A percentile compares a stretch with the other conserved stretches of the same genome.
These are phyloP conservation scores for Mortierella sp. DNA, from an alignment of 371 early-diverging fungal species.

Conservation along the genomic window DNA sequence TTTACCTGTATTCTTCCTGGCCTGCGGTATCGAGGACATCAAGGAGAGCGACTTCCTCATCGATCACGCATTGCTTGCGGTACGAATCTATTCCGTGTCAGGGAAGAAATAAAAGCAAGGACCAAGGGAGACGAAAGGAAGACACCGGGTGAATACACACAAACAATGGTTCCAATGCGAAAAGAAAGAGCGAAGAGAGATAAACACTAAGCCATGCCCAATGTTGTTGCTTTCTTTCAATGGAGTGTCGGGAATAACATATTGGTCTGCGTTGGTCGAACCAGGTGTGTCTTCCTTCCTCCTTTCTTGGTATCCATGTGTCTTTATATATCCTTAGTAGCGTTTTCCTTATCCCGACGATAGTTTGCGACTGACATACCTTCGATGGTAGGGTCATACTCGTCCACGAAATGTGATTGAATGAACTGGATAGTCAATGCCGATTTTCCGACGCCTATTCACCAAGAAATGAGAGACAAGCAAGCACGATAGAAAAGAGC, in stretches of 20 bases:
- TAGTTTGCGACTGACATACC: constrained; percentile 55
- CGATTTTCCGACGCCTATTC: constrained; percentile 82
- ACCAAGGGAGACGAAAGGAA: neutral
- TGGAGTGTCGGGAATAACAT: neutral
- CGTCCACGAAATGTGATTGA: constrained; percentile 91
- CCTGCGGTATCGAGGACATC: constrained; percentile 97
- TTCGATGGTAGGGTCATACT: constrained; percentile 96
- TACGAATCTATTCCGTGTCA: constrained; percentile 79
- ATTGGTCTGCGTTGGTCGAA: neutral
- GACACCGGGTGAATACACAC: constrained; percentile 5
- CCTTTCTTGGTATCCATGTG: neutral
- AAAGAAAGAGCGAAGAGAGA: neutral
- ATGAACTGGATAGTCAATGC: constrained; percentile 94
- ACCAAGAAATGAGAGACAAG: neutral
- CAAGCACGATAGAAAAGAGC: neutral
- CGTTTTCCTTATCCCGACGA: neutral
- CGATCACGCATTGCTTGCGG: constrained; percentile 89
- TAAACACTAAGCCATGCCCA: neutral
- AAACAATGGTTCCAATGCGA: constrained; percentile 2
- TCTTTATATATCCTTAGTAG: neutral
- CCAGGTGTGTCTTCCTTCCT: neutral
- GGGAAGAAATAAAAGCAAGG: neutral
- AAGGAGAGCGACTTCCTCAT: constrained; percentile 85
- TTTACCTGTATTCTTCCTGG: constrained; percentile 90
- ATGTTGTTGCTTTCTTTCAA: neutral